Evolutionary conservation across 768 basidiomycete genomes (phyloP).

Genomic region (Gloeophyllum trabeum): DNA sequence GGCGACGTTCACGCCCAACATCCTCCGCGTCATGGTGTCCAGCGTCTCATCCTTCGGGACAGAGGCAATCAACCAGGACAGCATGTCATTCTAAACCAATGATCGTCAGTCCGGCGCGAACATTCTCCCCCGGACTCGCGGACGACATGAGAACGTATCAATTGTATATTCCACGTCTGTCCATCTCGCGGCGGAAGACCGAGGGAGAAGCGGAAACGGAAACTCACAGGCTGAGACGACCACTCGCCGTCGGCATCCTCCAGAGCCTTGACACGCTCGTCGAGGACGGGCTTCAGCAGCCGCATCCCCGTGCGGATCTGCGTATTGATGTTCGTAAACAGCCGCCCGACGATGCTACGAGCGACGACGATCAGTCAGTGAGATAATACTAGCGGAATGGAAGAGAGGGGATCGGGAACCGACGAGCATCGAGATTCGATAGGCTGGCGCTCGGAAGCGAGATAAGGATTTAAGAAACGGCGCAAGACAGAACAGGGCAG

Average conservation of each 20-base stretch:
- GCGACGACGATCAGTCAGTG: slow-evolving; percentile 32
- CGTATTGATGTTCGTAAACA: slow-evolving; percentile 6
- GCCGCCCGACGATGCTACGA: slow-evolving; percentile 9
- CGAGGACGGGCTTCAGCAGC: slow-evolving; percentile 18
- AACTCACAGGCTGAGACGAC: slow-evolving; percentile 20
- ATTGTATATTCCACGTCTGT: background rate
- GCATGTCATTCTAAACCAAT: slow-evolving; percentile 15
- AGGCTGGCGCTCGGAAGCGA: no score
- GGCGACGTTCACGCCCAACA: slow-evolving; percentile 17
- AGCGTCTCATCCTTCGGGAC: slow-evolving; percentile 11
- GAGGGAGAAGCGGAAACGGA: background rate
- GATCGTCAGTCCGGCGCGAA: background rate
- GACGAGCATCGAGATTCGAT: no score
- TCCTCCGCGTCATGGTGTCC: slow-evolving; percentile 12
- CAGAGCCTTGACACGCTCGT: slow-evolving; percentile 15
- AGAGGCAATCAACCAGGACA: slow-evolving; percentile 20
- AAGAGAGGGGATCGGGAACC: no score
- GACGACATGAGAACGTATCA: no score
- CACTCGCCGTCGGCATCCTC: slow-evolving; percentile 16
- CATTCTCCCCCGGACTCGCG: no score
- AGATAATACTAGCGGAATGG: no score
- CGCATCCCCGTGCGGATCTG: slow-evolving; percentile 5
- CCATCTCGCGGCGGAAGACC: background rate
- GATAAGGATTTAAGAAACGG: no score
- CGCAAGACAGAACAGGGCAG: no score